Evolutionary conservation across 306 rosid species (phyloP), one percentile per base, ranked within the genome.

Genomic region (Abrus precatorius): DNA sequence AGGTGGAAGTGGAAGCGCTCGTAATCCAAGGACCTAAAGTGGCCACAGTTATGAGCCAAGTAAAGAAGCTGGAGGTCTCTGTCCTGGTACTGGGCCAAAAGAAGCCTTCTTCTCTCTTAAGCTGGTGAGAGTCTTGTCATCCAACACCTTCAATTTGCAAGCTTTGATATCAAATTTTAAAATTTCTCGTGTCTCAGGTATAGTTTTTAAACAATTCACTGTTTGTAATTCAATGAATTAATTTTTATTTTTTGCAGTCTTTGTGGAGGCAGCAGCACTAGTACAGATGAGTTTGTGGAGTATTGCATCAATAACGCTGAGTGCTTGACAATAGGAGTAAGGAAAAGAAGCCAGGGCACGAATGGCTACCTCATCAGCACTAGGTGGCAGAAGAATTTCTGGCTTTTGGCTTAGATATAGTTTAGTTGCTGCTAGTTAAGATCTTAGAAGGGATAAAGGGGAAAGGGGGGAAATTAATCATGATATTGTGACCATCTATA

Each of bases 311-410:
- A 92, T 49, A 84, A 81, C 2, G 94, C 90, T 57, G 98, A 95
- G 82, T 95, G 99, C 83, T 87, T 89, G 90, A 95, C 99, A 3
- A 83, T 95, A 12, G 99, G 99, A 79, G 99, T 95, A 80, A 90
- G 97, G 85, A 95, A 92, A 88, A 92, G 94, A 82, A 90, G 98
- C 89, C 87, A 82, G 33, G 98, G 95, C 62, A 91, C 85, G 52
- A 84, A 91, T 34, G 98, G 98, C 59, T 95, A 93, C 81, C 84
- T 91, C 5, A 90, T 95, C 86, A 93, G 91, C 87, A 95, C 97
- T 59, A 91, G 93, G 88, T 91, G 97, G 98, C 99, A 93, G 92
- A 95, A 90, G 89, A 85, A 93, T 79, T 95, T 92, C 87, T 95
- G 99, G 99, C 97, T 95, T 67, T 87, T 95, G 79, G 99, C 99